Conservation (phyloP, 179 eudicot genomes). For the Spinacia oleracea region DNA sequence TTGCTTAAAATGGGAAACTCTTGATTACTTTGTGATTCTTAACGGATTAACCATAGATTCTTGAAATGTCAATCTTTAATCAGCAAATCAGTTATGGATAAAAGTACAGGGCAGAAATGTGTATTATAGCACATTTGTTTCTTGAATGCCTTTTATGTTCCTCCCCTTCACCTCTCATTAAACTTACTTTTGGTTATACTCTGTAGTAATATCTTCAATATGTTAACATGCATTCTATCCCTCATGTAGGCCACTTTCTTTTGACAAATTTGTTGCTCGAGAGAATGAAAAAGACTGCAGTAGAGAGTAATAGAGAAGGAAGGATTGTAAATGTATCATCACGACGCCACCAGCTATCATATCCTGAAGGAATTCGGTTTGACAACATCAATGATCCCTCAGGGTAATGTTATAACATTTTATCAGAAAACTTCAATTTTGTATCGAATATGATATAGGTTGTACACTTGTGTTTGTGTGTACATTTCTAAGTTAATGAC, state of each 20-base stretch:
- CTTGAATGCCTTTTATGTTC: neutral
- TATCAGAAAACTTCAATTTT: neutral
- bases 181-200: neutral
- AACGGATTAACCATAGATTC: neutral
- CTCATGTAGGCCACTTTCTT: conserved; percentile 68
- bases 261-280: conserved; percentile 60
- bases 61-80: neutral
- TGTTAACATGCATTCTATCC: conserved; percentile 4
- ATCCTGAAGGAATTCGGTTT: conserved; percentile 49
- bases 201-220: neutral
- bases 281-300: conserved; percentile 57
- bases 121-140: neutral
- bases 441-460: neutral
- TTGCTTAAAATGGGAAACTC: neutral
- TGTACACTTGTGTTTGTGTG: too few species aligned
- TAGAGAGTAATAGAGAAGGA: conserved; percentile 48
- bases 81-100: neutral
- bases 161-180: neutral
- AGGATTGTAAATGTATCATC: conserved; percentile 79
- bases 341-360: conserved; percentile 36
- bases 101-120: neutral
- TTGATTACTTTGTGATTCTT: neutral
- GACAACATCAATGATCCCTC: conserved; percentile 34
- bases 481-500: neutral
- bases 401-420: conserved; percentile 27